phyloP scores from a whole-genome alignment of 148 eudicot species.

The Cornus kousa region DNA sequence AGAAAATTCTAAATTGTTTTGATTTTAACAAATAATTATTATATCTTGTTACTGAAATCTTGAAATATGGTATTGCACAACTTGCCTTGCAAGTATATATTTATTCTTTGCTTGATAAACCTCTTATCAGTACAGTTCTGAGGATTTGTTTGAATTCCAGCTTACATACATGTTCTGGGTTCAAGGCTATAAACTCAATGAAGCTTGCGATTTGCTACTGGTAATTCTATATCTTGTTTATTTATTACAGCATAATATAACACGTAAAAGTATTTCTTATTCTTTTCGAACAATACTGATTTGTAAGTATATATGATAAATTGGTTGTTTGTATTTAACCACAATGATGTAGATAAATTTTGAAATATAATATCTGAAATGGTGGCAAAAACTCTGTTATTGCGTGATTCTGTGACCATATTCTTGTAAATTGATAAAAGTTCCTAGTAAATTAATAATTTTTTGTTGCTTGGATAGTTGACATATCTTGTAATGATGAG shows the following conservation, averaged over 20 bases:
- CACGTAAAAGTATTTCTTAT: background rate
- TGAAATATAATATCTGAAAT: background rate
- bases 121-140: slow-evolving; percentile 4
- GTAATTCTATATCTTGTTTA: slow-evolving; percentile 32
- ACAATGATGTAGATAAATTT: background rate
- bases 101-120: background rate
- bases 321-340: background rate
- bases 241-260: background rate
- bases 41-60: background rate
- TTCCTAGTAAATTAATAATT: background rate
- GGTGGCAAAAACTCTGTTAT: background rate
- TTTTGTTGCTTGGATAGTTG: background rate
- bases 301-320: background rate
- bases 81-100: background rate
- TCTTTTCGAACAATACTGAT: background rate
- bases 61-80: background rate
- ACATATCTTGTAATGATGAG: no score
- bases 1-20: no score
- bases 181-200: slow-evolving; percentile 73
- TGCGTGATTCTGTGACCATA: background rate
- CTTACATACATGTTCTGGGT: slow-evolving; percentile 97
- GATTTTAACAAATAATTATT: background rate
- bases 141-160: slow-evolving; percentile 40
- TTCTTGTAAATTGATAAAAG: background rate
- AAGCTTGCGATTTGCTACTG: slow-evolving; percentile 66